A percentile compares a stretch with the other conserved stretches of the same genome.
Conservation (phyloP, 2,329 filamentous ascomycete species). For the Aureobasidium sp. region DNA sequence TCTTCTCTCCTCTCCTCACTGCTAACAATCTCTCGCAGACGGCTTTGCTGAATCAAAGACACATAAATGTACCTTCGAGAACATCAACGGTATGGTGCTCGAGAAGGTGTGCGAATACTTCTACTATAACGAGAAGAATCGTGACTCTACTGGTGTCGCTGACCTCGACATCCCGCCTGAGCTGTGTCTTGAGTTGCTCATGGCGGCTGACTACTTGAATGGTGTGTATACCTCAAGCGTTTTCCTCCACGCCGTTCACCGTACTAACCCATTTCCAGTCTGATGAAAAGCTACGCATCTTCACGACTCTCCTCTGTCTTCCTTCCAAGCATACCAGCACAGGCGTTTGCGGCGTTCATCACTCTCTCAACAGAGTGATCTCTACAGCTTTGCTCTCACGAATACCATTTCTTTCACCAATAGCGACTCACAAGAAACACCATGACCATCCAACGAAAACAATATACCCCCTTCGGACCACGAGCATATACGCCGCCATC, state of each 20-base stretch:
- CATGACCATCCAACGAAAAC: background rate
- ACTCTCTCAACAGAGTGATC: background rate
- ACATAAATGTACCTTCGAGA: slow-evolving; percentile 58
- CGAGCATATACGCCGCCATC: slow-evolving; percentile 18
- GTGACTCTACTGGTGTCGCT: slow-evolving; percentile 61
- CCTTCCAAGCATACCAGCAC: background rate
- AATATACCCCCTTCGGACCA: slow-evolving; percentile 7
- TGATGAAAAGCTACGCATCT: background rate
- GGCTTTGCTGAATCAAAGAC: slow-evolving; percentile 57
- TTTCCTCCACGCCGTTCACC: too few species aligned
- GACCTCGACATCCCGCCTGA: slow-evolving; percentile 77
- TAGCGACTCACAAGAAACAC: background rate
- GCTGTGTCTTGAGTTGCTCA: slow-evolving; percentile 67
- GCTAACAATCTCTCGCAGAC: slow-evolving; percentile 30
- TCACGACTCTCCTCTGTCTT: background rate
- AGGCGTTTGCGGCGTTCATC: slow-evolving; percentile 7
- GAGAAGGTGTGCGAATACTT: slow-evolving; percentile 79
- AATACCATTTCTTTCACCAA: background rate
- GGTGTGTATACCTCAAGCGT: slow-evolving; percentile 36
- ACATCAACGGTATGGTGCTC: slow-evolving; percentile 65
- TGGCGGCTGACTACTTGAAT: slow-evolving; percentile 70
- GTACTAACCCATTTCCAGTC: slow-evolving; percentile 5
- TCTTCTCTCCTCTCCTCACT: slow-evolving; percentile 11
- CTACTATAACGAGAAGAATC: slow-evolving; percentile 70
- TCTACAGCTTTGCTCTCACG: background rate